Conservation (phyloP, 805 yeast species). For the Teunomyces lycoperdinae region DNA sequence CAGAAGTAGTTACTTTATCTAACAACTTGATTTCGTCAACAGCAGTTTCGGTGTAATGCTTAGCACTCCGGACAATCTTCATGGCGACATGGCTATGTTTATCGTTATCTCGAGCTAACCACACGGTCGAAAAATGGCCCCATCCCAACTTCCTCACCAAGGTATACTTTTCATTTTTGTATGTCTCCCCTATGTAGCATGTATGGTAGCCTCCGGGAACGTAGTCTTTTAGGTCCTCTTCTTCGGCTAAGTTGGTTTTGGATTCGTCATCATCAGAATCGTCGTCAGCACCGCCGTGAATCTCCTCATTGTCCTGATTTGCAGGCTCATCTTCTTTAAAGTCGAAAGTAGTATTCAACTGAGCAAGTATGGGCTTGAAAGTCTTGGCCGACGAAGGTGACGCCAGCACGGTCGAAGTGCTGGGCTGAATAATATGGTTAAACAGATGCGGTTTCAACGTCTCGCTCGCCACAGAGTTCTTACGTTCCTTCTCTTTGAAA, state of each 20-base stretch:
- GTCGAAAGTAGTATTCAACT: slow-evolving; percentile 35
- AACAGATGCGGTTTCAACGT: slow-evolving; percentile 12
- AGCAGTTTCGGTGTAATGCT: slow-evolving; percentile 90
- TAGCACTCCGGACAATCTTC: slow-evolving; percentile 89
- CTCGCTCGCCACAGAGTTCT: not conserved
- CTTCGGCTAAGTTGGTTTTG: slow-evolving; percentile 49
- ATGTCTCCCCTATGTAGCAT: slow-evolving; percentile 80
- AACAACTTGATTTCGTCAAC: slow-evolving; percentile 85
- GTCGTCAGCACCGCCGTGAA: slow-evolving; percentile 8
- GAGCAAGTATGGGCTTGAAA: slow-evolving; percentile 36
- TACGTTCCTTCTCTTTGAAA: slow-evolving; percentile 8
- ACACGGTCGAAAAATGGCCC: slow-evolving; percentile 97
- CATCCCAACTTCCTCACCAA: slow-evolving; percentile 91
- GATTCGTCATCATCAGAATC: slow-evolving; percentile 14
- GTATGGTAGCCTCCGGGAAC: slow-evolving; percentile 96
- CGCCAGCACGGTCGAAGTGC: slow-evolving; percentile 29
- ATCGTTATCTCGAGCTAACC: slow-evolving; percentile 71
- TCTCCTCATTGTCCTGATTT: slow-evolving; percentile 6
- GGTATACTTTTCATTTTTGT: slow-evolving; percentile 71
- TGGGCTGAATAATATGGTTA: slow-evolving; percentile 20
- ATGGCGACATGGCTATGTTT: slow-evolving; percentile 79
- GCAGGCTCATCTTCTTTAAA: slow-evolving; percentile 8
- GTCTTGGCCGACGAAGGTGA: slow-evolving; percentile 32
- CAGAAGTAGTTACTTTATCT: slow-evolving; percentile 60
- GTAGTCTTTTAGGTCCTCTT: slow-evolving; percentile 84